Base-by-base conservation (phyloP, 257 asterid genomes). In the Capsicum rhomboideum region DNA sequence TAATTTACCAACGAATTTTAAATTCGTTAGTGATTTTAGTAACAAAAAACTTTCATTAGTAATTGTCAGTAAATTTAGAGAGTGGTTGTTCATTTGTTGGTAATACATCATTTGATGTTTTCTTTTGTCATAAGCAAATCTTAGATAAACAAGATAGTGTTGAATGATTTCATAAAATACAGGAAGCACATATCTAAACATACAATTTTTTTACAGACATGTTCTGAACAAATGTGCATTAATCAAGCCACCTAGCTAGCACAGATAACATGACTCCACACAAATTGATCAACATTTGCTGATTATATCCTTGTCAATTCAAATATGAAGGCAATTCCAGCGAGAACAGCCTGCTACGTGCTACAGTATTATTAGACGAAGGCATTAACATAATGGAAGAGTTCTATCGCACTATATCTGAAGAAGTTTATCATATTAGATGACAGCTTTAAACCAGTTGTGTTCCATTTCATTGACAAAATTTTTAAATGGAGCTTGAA, bases 341-440 rank as follows among this genome's bases (percentile, higher is more conserved):
- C 92, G 82, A 95, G 86, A 87, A 92, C 88, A 77, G 98, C 99
- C 98, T 95, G 88, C 68, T 56, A 75, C 74, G 81, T 31, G 83
- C n/a, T 26, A 75, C 23, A 56, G 34, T n/a, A n/a, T n/a, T 42
- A 40, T 66, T 12, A 49, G 6, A 56, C 66, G 61, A 29, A 72
- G 28, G n/a, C 23, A 17, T 72, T 40, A 40, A 34, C 40, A 26
- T 58, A 10, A n/a, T 3, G 16, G 4, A 31, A 4, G 37, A 31
- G 37, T 31, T 31, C 37, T 31, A 31, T 58, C 37, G 37, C 37
- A 31, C 37, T 31, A 31, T 6, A 59, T 59, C 67, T 59, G 8
- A 59, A 59, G 21, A 20, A 59, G 67, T 21, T 21, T 59, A 3
- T 14, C 40, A 63, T 26, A 63, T 11, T 44, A 44, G 49, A 44